phyloP scores from a whole-genome alignment of 306 rosid species.

The Castanea mollissima region DNA sequence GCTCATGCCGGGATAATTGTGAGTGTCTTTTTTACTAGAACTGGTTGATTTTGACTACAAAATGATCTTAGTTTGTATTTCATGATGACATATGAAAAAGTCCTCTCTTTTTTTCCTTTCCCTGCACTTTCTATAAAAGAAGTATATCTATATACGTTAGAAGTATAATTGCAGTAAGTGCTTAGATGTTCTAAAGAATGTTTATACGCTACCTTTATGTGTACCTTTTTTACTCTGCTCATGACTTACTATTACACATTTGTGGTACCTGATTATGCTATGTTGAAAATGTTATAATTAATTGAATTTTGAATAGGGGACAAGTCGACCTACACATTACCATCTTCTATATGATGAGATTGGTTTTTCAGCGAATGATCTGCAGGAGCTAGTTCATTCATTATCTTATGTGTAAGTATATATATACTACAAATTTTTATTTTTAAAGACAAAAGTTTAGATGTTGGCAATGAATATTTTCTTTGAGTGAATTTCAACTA shows the following conservation, averaged over 20 bases:
- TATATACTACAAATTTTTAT: neutral
- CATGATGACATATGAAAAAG: too few relatives aligned
- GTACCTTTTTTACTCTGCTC: neutral
- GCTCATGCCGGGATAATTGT: slow-evolving; percentile 43
- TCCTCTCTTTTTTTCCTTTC: too few relatives aligned
- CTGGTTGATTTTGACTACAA: too few relatives aligned
- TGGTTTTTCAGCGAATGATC: slow-evolving; percentile 32
- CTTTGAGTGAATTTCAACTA: neutral
- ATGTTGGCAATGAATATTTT: neutral
- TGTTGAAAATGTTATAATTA: neutral
- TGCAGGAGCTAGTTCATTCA: slow-evolving; percentile 43
- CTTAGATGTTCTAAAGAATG: neutral
- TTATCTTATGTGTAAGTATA: slow-evolving; percentile 36
- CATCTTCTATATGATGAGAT: slow-evolving; percentile 37
- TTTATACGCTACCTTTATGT: neutral
- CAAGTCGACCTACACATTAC: slow-evolving; percentile 43
- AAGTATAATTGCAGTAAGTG: neutral
- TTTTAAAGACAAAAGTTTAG: neutral
- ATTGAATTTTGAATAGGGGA: slow-evolving; percentile 25
- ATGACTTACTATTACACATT: neutral
- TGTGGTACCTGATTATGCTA: neutral
- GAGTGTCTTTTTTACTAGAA: slow-evolving; percentile 12
- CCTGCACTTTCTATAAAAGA: too few relatives aligned
- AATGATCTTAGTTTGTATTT: too few relatives aligned
- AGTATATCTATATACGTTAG: too few relatives aligned